A percentile compares a stretch with the other conserved stretches of the same genome.
Conservation (phyloP, 768 basidiomycete species). For the Boletus rubescentipes region DNA sequence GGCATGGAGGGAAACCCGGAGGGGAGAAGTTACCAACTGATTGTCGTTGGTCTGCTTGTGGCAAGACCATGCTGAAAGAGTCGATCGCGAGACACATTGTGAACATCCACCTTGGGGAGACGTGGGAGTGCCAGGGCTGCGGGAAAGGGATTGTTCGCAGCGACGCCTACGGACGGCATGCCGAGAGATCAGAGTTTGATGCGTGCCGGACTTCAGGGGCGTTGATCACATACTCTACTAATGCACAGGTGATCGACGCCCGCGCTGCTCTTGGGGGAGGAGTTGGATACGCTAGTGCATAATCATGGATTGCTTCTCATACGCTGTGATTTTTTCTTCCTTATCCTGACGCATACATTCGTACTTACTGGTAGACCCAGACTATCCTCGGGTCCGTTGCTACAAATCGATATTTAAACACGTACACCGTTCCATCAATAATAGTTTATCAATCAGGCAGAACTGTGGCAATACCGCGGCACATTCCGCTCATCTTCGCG, state of each 20-base stretch:
- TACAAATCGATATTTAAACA: background rate
- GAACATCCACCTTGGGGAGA: slow-evolving; percentile 15
- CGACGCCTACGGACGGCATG: slow-evolving; percentile 12
- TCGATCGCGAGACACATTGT: slow-evolving; percentile 21
- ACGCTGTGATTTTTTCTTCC: background rate
- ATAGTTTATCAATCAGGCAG: no score
- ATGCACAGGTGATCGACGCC: slow-evolving; percentile 1
- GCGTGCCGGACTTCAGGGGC: slow-evolving; percentile 8
- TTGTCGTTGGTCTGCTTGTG: slow-evolving; percentile 19
- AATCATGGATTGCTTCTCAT: background rate
- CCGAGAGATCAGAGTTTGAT: background rate
- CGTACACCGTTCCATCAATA: no score
- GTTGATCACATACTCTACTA: slow-evolving; percentile 8
- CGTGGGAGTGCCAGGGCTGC: slow-evolving; percentile 18
- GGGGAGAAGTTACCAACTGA: slow-evolving; percentile 6
- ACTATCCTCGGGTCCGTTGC: background rate
- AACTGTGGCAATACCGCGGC: no score
- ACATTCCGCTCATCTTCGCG: no score
- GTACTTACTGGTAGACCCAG: background rate
- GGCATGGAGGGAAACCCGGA: slow-evolving; percentile 12
- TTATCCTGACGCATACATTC: background rate
- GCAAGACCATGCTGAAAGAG: slow-evolving; percentile 22
- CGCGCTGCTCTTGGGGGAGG: slow-evolving; percentile 6
- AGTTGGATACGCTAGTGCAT: background rate
- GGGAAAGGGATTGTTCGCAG: slow-evolving; percentile 7